Evolutionary conservation across 345 rosid species (phyloP), one percentile per base, ranked within the genome.

Genomic region (Orychophragmus violaceus): DNA sequence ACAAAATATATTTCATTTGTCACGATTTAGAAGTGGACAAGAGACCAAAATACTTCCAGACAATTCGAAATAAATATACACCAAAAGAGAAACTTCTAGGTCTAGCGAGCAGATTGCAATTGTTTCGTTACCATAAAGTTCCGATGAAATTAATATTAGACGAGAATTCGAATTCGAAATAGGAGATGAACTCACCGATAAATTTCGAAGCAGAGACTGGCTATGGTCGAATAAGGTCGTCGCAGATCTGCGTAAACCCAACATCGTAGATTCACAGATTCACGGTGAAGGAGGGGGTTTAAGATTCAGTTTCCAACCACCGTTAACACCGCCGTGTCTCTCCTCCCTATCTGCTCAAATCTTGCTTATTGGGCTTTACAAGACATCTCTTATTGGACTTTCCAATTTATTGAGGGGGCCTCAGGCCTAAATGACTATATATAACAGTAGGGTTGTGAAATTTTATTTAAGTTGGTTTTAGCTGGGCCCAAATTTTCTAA

Each of bases 191-290:
- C 80, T 72, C 5, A 77, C 80, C 41, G 80, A 63, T 3, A 72
- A 6, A 46, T 59, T 67, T 0, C 56, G 80, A 59, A 81, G 75
- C 41, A 81, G 78, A 23, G 64, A 78, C 12, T 75, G 84, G 54
- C 82, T 58, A 17, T 53, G 37, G 36, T 76, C 80, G 21, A 74
- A 69, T 45, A 74, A 68, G 17, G 61, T 62, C 58, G 77, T 36
- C 4, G 72, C 70, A n/a, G 80, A 77, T 66, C 76, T 62, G 32
- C 75, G 81, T 45, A 77, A 41, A 19, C 81, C 78, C 0, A 77
- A 45, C 78, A 77, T 77, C 74, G 53, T 44, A 18, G 29, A 28
- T 52, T 14, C 36, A 29, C 58, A 33, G 50, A 33, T 30, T 18
- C 24, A 64, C 64, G 70, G 42, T 5, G 68, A 21, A 9, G 51